Base-by-base conservation (phyloP, 139 green algal species). In the Chlamydomonas sp. region DNA sequence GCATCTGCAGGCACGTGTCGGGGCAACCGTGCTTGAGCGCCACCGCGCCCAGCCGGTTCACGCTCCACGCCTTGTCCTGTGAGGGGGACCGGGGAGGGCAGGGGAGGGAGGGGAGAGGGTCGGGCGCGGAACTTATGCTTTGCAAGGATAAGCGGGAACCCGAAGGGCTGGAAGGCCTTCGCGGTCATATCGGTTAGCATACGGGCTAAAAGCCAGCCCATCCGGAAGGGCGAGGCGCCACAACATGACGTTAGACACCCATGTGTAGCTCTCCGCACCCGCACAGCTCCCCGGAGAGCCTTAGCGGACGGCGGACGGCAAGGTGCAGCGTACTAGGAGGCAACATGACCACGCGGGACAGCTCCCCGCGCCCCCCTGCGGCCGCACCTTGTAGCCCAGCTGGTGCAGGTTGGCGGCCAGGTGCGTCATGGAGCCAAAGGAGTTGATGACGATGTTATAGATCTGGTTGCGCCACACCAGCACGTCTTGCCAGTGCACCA, bases 391-490 rank as follows among this genome's bases (percentile, higher is more conserved):
- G 85, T 94, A 96, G 1, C 94, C 94, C 89, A 96, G 90, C 83
- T 95, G 82, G 77, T 89, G 88, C 83, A 91, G 76, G 68, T 66
- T 1, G 8, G 88, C 77, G 17, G 63, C 68, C 62, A 89, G 74
- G 77, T 86, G 62, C 5, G 64, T 68, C 93, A 90, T 84, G 76
- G 78, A 87, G 71, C 88, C 96, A 88, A 99, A 98, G 14, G 97
- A 93, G 17, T 92, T 94, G 90, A 99, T 99, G 77, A 99, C 94
- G 63, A 95, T 94, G 91, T 99, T 98, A 96, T 99, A 98, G 75
- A 99, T 96, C 88, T 98, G 93, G 91, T 98, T 99, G 84, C 98
- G 96, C 98, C 98, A 99, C 88, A 97, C 89, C 83, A 99, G 92
- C 77, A 99, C 86, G 88, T 99, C 95, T 73, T 94, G 94, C 98